Evolutionary conservation across 768 basidiomycete species (phyloP), one percentile per base, ranked within the genome.

Genomic region (button mushroom (Agaricus bisporus)): DNA sequence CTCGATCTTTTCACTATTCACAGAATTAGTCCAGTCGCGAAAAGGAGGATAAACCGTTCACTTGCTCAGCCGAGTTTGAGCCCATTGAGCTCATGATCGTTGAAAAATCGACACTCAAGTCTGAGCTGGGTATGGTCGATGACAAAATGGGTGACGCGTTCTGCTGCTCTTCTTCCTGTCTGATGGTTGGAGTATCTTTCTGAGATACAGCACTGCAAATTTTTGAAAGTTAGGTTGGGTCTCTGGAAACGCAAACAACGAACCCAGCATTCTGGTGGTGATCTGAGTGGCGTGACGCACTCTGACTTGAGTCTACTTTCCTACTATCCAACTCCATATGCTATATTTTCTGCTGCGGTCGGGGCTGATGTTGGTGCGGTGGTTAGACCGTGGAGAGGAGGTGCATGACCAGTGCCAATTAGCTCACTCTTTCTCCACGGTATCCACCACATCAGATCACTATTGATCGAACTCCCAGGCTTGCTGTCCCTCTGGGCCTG

Each of bases 71-170:
- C 51, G 60, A 68, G 47, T 65, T 57, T 20, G 64, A 55, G 22
- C 22, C 22, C 22, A 22, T 22, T 22, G 22, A 22, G 56, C 68
- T 70, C 61, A 81, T 61, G 59, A 82, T 76, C 39, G 69, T 67
- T 48, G 75, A 71, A 55, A 71, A 57, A 48, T 80, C 75, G 57
- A 77, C 63, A 49, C 66, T 69, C 56, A 80, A 66, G 52, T 75
- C 73, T 45, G 72, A 52, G 17, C 66, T 62, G 48, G 81, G 82
- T 57, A 85, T 82, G 57, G 81, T 76, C 56, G 82, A 81, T 49
- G 38, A 29, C 11, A 54, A 47, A 37, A 36, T 39, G 6, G 39
- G 43, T 12, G 14, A 26, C 20, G 53, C 4, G 38, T 32, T 36
- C 12, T 26, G 29, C 41, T 54, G 28, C 48, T 42, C 39, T 20